phyloP scores from a whole-genome alignment of 371 early-diverging fungal genomes.

The Mortierella sp. region DNA sequence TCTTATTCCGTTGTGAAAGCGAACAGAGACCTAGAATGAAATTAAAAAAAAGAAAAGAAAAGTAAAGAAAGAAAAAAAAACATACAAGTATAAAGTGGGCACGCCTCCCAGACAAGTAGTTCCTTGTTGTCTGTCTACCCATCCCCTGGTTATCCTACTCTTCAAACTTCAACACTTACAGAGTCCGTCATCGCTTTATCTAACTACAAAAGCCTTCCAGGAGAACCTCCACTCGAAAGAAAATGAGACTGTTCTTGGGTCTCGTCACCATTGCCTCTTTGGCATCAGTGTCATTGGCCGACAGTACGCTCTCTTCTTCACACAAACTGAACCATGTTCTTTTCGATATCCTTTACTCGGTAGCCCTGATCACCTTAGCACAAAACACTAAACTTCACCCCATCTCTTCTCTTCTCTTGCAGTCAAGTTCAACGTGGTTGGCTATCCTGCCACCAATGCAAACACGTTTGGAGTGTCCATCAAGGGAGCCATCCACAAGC shows the following conservation, averaged over 20 bases:
- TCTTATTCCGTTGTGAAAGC: too few species aligned
- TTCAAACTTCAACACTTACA: neutral
- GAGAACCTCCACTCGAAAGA: too few species aligned
- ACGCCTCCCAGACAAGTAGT: neutral
- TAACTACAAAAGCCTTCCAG: neutral
- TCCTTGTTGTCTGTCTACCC: neutral
- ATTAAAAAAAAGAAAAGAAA: too few species aligned
- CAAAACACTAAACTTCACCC: neutral
- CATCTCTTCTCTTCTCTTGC: neutral
- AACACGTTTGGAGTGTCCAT: conserved; percentile 32
- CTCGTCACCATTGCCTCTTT: conserved; percentile 28
- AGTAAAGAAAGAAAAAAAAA: too few species aligned
- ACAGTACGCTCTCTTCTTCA: conserved; percentile 18
- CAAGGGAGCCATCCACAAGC: conserved; percentile 11
- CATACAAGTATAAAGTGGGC: too few species aligned
- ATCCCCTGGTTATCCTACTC: neutral
- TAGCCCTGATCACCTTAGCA: neutral
- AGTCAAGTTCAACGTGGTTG: conserved; percentile 45
- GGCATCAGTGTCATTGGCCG: conserved; percentile 30
- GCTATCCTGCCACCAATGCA: conserved; percentile 10
- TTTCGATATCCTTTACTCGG: too few species aligned
- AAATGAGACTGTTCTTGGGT: conserved; percentile 34
- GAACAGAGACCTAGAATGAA: too few species aligned
- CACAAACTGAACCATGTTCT: neutral
- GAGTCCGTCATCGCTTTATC: neutral